Evolutionary conservation across 495 filamentous ascomycete species (phyloP).

Genomic region (Symbiotaphrina buchneri): DNA sequence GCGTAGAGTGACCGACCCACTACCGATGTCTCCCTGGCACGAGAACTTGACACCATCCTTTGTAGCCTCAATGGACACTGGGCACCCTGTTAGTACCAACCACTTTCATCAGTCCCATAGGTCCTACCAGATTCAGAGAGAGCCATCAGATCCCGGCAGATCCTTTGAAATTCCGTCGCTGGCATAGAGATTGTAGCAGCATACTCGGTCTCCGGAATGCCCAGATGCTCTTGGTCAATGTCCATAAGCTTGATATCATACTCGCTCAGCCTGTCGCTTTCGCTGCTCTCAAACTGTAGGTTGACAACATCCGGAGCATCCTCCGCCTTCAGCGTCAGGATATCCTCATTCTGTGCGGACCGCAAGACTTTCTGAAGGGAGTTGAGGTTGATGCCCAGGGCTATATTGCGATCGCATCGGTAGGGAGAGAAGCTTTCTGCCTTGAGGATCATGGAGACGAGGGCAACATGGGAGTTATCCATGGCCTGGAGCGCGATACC

Average conservation of each 20-base stretch:
- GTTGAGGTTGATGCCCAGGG: conserved; percentile 86
- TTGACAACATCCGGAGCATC: conserved; percentile 91
- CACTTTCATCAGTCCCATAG: background rate
- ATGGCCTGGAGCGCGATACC: conserved; percentile 97
- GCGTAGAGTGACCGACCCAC: conserved; percentile 76
- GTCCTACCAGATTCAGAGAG: conserved; percentile 80
- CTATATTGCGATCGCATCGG: conserved; percentile 97
- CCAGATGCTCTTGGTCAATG: conserved; percentile 97
- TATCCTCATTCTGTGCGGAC: conserved; percentile 83
- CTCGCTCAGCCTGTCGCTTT: conserved; percentile 80
- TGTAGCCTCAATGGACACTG: conserved; percentile 85
- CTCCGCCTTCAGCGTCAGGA: conserved; percentile 90
- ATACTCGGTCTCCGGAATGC: conserved; percentile 96
- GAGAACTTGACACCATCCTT: conserved; percentile 98
- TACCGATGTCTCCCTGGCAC: conserved; percentile 86
- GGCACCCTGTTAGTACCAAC: background rate
- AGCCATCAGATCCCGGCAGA: conserved; percentile 74
- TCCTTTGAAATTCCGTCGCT: conserved; percentile 73
- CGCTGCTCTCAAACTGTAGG: conserved; percentile 81
- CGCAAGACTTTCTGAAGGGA: conserved; percentile 96
- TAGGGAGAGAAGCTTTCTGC: conserved; percentile 88
- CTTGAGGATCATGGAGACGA: conserved; percentile 96
- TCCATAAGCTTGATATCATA: conserved; percentile 99
- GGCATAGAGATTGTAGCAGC: conserved; percentile 83
- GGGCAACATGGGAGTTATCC: conserved; percentile 98